Evolutionary conservation across 495 filamentous ascomycete genomes (phyloP), one percentile per base, ranked within the genome.

Genomic region (Penicillium pulvis): DNA sequence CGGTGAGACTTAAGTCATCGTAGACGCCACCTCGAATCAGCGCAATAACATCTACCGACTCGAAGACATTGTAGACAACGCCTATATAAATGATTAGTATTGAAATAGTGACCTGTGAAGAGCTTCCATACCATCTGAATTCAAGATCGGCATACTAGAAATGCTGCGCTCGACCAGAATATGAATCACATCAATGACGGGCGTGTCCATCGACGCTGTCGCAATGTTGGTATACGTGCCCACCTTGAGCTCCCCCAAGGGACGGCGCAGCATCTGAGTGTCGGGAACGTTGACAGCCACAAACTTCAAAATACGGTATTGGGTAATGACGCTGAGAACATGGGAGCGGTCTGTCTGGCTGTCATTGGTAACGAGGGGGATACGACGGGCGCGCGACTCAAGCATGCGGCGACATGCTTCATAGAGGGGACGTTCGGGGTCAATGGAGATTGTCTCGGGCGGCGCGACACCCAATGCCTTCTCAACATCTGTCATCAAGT

Each of bases 301-400:
- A 65, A 99, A 99, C 69, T 98, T 98, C 55, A 99, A 82, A 61
- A 99, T 98, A 49, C 94, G 87, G 71, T 98, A 99, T 72, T 99
- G 94, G 12, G 94, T 99, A 41, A 99, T 85, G 33, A 99, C 93
- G 63, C 91, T 96, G 53, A 98, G 90, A 2, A 99, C 93, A 80
- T 93, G 94, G 59, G 93, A 84, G 48, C 93, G 84, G 52, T 89
- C 85, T 8, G 94, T 98, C 75, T 99, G 95, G 70, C 96, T 93
- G 70, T 99, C 94, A 49, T 90, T 81, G 66, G 97, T 95, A 35
- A 99, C 90, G 14, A 99, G 79, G 3, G 94, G 94, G 56, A 99
- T 99, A 60, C 94, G 87, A 47, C 95, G 87, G 33, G 94, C 93
- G 51, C 92, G 87, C 26, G 92, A 96, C 67, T 91, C 87, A 31